Percentiles rank a stretch among this genome's conserved stretches.
These are phyloP conservation scores for Sporodiniella umbellata DNA, from an alignment of 371 early-diverging fungal genomes.

Conservation along the genomic window DNA sequence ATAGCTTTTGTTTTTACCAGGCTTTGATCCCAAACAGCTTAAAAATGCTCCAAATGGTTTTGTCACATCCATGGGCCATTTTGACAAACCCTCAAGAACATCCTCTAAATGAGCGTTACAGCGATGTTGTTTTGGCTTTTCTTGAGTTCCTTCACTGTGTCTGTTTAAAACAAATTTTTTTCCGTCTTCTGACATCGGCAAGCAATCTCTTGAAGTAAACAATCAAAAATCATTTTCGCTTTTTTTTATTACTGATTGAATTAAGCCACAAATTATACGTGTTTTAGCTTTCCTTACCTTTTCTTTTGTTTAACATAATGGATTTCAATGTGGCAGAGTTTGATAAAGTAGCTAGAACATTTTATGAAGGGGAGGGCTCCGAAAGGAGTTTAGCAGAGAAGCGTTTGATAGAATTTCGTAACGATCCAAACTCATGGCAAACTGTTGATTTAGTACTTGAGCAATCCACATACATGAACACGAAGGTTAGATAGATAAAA, in stretches of 20 bases:
- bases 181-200: background rate
- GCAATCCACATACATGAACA: constrained; percentile 65
- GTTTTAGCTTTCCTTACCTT: background rate
- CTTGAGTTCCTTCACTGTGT: constrained; percentile 25
- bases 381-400: constrained; percentile 76
- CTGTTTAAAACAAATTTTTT: constrained; percentile 20
- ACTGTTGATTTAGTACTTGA: constrained; percentile 90
- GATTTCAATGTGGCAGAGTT: constrained; percentile 10
- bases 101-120: constrained; percentile 50
- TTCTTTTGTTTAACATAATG: background rate
- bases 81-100: constrained; percentile 34
- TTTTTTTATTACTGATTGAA: background rate
- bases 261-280: background rate
- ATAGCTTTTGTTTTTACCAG: constrained; percentile 21
- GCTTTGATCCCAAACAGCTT: constrained; percentile 29
- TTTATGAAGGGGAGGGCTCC: constrained; percentile 16
- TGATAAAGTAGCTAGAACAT: constrained; percentile 6
- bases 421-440: constrained; percentile 93
- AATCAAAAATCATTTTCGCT: background rate
- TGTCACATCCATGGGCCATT: constrained; percentile 45
- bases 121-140: constrained; percentile 29
- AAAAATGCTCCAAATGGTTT: constrained; percentile 40
- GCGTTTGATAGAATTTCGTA: constrained; percentile 85
- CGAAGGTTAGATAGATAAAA: constrained; percentile 66
- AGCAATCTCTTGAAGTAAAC: background rate